These are phyloP conservation scores for Dysphania ambrosioides DNA, from an alignment of 148 eudicot genomes.

Conservation along the genomic window DNA sequence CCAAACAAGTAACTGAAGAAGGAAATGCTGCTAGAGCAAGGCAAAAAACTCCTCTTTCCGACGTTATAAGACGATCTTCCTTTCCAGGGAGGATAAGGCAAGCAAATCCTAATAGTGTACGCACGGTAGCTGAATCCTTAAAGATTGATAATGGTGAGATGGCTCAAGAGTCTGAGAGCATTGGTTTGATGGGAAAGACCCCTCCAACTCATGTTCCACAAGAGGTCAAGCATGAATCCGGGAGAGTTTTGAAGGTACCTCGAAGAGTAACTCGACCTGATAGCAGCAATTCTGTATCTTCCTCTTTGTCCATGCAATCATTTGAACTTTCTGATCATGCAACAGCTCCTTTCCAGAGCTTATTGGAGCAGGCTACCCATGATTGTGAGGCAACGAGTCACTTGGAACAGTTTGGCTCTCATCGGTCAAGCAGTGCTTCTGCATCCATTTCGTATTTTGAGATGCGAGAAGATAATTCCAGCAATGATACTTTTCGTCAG, in stretches of 20 bases:
- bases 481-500: conserved; percentile 19
- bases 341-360: conserved; percentile 37
- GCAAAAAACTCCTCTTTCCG: conserved; percentile 71
- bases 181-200: conserved; percentile 22
- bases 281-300: conserved; percentile 72
- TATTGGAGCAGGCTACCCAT: conserved; percentile 32
- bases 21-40: conserved; percentile 47
- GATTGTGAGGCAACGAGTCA: conserved; percentile 35
- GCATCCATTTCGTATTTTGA: conserved; percentile 37
- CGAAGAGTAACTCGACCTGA: conserved; percentile 45
- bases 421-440: conserved; percentile 32
- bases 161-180: conserved; percentile 36
- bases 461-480: conserved; percentile 24
- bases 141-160: conserved; percentile 38
- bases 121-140: conserved; percentile 25
- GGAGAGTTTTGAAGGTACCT: conserved; percentile 24
- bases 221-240: too few species aligned
- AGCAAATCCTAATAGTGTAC: conserved; percentile 39
- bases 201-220: conserved; percentile 24
- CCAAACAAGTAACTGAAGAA: conserved; percentile 49
- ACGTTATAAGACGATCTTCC: conserved; percentile 53
- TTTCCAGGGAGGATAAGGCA: conserved; percentile 55
- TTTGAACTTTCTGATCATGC: conserved; percentile 78
- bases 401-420: conserved; percentile 39
- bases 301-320: conserved; percentile 70